Conservation (phyloP, 2,329 filamentous ascomycete species). For the Ceratocystiopsis minuta region DNA sequence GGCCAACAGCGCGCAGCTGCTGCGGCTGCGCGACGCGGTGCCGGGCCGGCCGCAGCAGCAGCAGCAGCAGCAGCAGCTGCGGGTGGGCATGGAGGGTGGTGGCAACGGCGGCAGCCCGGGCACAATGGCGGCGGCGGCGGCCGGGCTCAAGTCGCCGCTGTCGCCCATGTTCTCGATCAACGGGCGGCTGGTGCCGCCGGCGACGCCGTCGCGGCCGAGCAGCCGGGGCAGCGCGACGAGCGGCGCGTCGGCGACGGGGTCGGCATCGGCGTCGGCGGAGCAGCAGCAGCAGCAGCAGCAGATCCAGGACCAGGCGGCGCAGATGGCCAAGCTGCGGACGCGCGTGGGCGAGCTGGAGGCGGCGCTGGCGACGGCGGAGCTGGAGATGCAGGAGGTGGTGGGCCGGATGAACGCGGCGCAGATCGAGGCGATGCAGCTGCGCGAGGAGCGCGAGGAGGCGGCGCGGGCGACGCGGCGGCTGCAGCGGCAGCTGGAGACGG, state of each 20-base stretch:
- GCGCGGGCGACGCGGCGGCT: slow-evolving; percentile 52
- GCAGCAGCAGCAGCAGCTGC: slow-evolving; percentile 22
- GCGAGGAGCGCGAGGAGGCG: slow-evolving; percentile 57
- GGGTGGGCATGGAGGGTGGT: slow-evolving; percentile 9
- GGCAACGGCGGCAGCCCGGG: background rate
- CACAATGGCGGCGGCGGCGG: background rate
- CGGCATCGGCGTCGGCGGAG: background rate
- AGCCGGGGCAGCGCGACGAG: slow-evolving; percentile 23
- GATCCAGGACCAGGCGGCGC: slow-evolving; percentile 52
- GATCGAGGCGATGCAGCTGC: slow-evolving; percentile 65
- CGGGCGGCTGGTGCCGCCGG: slow-evolving; percentile 11
- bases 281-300: background rate
- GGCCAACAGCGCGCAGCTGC: slow-evolving; percentile 57
- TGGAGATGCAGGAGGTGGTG: slow-evolving; percentile 71
- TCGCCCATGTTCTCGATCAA: slow-evolving; percentile 39
- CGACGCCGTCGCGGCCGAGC: slow-evolving; percentile 7
- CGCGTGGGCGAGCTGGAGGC: slow-evolving; percentile 74
- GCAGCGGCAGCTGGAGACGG: slow-evolving; percentile 46
- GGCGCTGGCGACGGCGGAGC: slow-evolving; percentile 56
- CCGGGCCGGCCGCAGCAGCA: slow-evolving; percentile 8
- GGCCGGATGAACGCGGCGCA: slow-evolving; percentile 66
- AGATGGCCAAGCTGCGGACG: slow-evolving; percentile 58
- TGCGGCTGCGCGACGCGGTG: slow-evolving; percentile 43
- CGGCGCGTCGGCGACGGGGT: slow-evolving; percentile 20
- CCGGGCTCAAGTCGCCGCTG: slow-evolving; percentile 32